Evolutionary conservation across 495 filamentous ascomycete genomes (phyloP), one percentile per base, ranked within the genome.

Genomic region (Podospora pseudopauciseta): DNA sequence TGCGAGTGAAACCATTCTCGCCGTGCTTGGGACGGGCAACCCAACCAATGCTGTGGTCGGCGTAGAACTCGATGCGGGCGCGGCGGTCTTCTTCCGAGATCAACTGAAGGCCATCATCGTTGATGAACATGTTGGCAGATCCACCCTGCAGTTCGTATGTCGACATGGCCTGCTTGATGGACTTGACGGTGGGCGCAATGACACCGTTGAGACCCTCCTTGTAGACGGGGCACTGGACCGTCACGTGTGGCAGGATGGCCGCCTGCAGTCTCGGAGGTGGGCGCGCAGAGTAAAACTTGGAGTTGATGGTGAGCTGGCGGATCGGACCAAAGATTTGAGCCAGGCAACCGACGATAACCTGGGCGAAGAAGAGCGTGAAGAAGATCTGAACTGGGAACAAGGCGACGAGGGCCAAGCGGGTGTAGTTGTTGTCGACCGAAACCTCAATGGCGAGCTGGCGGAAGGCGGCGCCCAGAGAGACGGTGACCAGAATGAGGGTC

Each of bases 61-160:
- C 83, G 69, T 87, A 87, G 69, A 87, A 87, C 67, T 92, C 88
- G 66, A 91, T 90, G 64, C 90, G 85, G 2, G 84, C 86, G 60
- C 80, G 82, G 62, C 88, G 82, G 55, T 91, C 88, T 66, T 91
- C 87, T 67, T 90, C 88, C 34, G 79, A 76, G 64, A 91, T 82
- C 19, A 92, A 79, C 74, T 92, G 91, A 55, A 93, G 79, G 66
- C 91, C 90, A 71, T 93, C 90, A 72, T 93, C 90, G 75, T 93
- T 92, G 78, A 93, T 84, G 72, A 93, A 91, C 78, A 93, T 86
- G 73, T 92, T 92, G 15, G 90, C 90, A 0, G 90, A 91, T 30
- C 90, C 90, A 65, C 90, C 90, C 75, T 92, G 90, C 55, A 92
- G 82, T 72, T 93, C 90, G 74, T 93, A 93, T 0, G 90, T 92